Percentiles rank a stretch among this genome's conserved stretches.
These are phyloP conservation scores for Pyrenochaeta sp. DNA, from an alignment of 2,329 filamentous ascomycete genomes.

Conservation along the genomic window DNA sequence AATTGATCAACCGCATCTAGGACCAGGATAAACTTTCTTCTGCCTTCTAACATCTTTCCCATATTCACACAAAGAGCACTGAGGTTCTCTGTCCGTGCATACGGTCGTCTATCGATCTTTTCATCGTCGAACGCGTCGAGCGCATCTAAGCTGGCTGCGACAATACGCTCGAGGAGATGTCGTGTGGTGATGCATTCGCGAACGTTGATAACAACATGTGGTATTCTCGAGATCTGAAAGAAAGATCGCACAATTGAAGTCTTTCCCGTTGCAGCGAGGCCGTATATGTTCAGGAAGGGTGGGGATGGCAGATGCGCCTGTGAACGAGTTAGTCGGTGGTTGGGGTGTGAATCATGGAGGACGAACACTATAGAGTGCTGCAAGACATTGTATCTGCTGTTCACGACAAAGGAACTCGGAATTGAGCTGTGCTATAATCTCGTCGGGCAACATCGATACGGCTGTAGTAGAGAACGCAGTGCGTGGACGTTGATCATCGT, in stretches of 20 bases:
- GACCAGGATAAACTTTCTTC: slow-evolving; percentile 77
- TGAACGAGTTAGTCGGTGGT: slow-evolving; percentile 25
- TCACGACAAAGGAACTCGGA: slow-evolving; percentile 55
- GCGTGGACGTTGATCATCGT: neutral
- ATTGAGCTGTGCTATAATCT: slow-evolving; percentile 47
- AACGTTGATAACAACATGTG: slow-evolving; percentile 71
- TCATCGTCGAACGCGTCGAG: slow-evolving; percentile 52
- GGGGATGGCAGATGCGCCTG: slow-evolving; percentile 74
- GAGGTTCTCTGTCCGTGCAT: slow-evolving; percentile 79
- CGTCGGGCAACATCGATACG: slow-evolving; percentile 48
- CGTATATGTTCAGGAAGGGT: slow-evolving; percentile 80
- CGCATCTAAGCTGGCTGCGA: slow-evolving; percentile 60
- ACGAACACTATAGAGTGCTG: slow-evolving; percentile 56
- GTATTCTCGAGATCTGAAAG: slow-evolving; percentile 61
- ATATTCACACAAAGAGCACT: slow-evolving; percentile 79
- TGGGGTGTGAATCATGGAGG: too few species aligned
- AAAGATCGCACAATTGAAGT: slow-evolving; percentile 72
- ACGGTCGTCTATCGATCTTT: slow-evolving; percentile 52
- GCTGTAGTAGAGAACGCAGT: neutral
- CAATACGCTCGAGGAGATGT: slow-evolving; percentile 77
- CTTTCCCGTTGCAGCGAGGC: slow-evolving; percentile 88
- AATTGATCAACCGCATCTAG: slow-evolving; percentile 89
- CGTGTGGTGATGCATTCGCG: slow-evolving; percentile 80
- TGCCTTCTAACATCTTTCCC: slow-evolving; percentile 66
- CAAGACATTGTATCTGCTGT: slow-evolving; percentile 57